These are phyloP conservation scores for Cercospora janseana DNA, from an alignment of 2,329 filamentous ascomycete species.

Conservation along the genomic window DNA sequence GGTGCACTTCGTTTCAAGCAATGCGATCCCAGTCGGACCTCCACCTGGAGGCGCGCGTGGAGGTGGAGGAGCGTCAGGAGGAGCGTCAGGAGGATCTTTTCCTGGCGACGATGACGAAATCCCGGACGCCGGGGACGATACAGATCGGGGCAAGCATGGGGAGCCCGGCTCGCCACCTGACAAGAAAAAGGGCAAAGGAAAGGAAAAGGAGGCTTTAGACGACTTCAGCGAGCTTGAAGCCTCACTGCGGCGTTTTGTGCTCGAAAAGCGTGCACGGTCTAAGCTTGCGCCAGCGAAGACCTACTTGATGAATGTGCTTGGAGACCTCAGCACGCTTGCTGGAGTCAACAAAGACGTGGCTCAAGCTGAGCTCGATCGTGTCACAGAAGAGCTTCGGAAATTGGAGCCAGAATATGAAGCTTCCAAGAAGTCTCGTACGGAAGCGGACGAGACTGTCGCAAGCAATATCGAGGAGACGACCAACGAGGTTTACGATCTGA, in stretches of 20 bases:
- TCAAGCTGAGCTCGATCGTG: slow-evolving; percentile 77
- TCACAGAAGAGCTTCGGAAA: slow-evolving; percentile 74
- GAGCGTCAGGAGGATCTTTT: slow-evolving; percentile 36
- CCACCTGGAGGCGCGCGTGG: slow-evolving; percentile 56
- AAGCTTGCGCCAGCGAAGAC: slow-evolving; percentile 95
- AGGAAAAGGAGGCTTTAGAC: slow-evolving; percentile 70
- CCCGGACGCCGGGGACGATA: slow-evolving; percentile 46
- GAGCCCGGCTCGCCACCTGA: slow-evolving; percentile 42
- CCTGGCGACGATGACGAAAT: slow-evolving; percentile 40
- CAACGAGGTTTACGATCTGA: slow-evolving; percentile 80
- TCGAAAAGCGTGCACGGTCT: slow-evolving; percentile 91
- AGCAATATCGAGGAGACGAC: slow-evolving; percentile 80
- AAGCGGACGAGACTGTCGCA: slow-evolving; percentile 79
- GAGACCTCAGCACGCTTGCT: slow-evolving; percentile 79
- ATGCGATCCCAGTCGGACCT: slow-evolving; percentile 76
- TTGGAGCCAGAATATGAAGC: slow-evolving; percentile 83
- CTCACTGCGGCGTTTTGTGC: slow-evolving; percentile 84
- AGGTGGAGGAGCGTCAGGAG: slow-evolving; percentile 33
- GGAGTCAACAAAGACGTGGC: slow-evolving; percentile 85
- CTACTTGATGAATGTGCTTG: slow-evolving; percentile 88
- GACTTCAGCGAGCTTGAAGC: slow-evolving; percentile 90
- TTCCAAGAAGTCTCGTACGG: slow-evolving; percentile 73
- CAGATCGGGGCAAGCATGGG: slow-evolving; percentile 56
- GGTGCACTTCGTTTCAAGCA: slow-evolving; percentile 97
- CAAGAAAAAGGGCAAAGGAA: slow-evolving; percentile 73